Evolutionary conservation across 2,329 filamentous ascomycete genomes (phyloP).

Genomic region (Aspergillus tanneri): DNA sequence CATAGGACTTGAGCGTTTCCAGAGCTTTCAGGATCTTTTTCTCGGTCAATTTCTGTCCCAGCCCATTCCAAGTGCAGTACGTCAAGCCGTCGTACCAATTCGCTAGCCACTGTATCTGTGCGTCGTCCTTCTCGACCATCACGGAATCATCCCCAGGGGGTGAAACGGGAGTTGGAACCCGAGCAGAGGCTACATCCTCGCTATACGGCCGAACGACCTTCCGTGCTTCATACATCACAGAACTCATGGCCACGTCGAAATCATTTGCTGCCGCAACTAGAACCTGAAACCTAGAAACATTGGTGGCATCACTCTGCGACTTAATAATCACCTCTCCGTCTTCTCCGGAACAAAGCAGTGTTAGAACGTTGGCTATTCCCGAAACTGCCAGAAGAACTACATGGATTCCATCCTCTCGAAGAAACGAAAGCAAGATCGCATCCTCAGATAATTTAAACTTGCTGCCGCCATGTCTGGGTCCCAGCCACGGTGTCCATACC

Average conservation of each 20-base stretch:
- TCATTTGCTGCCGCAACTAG: conserved; percentile 69
- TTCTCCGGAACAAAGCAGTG: conserved; percentile 64
- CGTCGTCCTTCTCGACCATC: conserved; percentile 41
- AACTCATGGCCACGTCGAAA: conserved; percentile 74
- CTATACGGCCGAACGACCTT: conserved; percentile 52
- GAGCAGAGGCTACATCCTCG: conserved; percentile 14
- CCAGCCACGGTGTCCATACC: conserved; percentile 79
- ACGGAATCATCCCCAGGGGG: conserved; percentile 43
- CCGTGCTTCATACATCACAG: conserved; percentile 85
- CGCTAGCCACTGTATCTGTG: conserved; percentile 68
- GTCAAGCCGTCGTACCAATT: conserved; percentile 91
- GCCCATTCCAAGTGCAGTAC: conserved; percentile 95
- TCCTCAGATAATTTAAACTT: conserved; percentile 71
- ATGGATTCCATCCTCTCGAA: conserved; percentile 68
- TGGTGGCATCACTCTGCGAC: conserved; percentile 67
- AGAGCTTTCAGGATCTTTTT: conserved; percentile 75
- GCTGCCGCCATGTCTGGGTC: conserved; percentile 75
- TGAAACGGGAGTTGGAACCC: conserved; percentile 26
- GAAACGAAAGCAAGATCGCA: conserved; percentile 73
- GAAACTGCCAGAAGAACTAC: conserved; percentile 77
- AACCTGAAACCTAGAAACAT: conserved; percentile 58
- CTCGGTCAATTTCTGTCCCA: conserved; percentile 80
- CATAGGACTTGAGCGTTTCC: conserved; percentile 65
- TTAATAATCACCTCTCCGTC: conserved; percentile 67
- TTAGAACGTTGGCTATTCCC: conserved; percentile 67